Conservation (phyloP, 257 asterid species). For the Solanum rostratum region DNA sequence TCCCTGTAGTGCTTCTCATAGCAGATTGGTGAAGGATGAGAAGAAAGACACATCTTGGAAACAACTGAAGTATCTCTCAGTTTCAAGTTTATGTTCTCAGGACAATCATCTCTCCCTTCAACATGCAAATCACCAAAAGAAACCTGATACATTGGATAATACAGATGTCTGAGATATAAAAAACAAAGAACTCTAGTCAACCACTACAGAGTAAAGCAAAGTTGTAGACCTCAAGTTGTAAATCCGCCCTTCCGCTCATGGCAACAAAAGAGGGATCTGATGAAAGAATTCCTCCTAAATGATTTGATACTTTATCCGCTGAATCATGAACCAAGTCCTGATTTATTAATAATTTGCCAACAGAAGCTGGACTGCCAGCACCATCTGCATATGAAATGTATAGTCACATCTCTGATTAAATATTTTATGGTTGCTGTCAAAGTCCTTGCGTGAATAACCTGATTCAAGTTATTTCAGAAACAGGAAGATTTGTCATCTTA, state of each 20-base stretch:
- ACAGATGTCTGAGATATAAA: neutral
- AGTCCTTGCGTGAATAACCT: neutral
- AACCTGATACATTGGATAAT: constrained; percentile 4
- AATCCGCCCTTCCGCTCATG: neutral
- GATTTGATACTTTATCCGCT: neutral
- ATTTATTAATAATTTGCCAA: neutral
- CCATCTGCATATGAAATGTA: neutral
- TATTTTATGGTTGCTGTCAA: neutral
- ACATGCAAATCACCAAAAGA: constrained; percentile 12
- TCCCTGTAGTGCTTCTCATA: constrained; percentile 22
- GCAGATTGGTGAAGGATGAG: constrained; percentile 20
- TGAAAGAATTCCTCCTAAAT: neutral
- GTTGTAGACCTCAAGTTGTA: constrained; percentile 15
- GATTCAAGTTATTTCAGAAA: constrained; percentile 1
- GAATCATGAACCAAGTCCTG: neutral
- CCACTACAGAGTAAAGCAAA: neutral
- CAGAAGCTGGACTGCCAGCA: neutral
- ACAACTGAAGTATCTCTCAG: constrained; percentile 3
- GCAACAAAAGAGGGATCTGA: neutral
- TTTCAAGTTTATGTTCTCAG: constrained; percentile 22
- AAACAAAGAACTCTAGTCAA: neutral
- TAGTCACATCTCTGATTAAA: neutral
- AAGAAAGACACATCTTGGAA: neutral
- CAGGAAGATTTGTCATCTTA: constrained; percentile 4
- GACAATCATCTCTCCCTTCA: constrained; percentile 22